Evolutionary conservation across 345 rosid genomes (phyloP), one percentile per base, ranked within the genome.

Genomic region (Eucalyptus decipiens): DNA sequence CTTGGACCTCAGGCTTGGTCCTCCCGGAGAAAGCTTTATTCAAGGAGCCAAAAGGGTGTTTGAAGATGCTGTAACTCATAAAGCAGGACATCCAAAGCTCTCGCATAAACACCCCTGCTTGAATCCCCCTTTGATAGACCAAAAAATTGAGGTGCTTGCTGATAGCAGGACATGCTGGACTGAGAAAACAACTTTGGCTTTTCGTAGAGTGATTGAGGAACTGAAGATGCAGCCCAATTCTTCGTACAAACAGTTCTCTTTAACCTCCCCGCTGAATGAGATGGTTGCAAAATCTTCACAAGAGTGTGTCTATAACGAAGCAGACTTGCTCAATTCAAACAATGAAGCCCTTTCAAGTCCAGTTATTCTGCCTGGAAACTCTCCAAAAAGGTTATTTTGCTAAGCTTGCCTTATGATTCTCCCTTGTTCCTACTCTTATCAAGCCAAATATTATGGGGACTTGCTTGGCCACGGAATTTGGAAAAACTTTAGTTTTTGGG

Each of bases 1-100:
- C 86, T 88, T 94, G 91, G 94, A 92, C 89, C 88, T 93, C 86
- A 94, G 92, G 87, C 93, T 94, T 51, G 91, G 92, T 91, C 94
- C 93, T 85, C 95, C 93, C 3, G 93, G 91, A 88, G 93, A 90
- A 81, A 87, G 62, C 10, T 49, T 48, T 32, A 32, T 81, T 80
- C 67, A 86, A 88, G 88, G 92, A 93, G 87, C 89, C 80, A 90
- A 92, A 89, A 90, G 92, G 88, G 90, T 37, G 80, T 86, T 30
- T 34, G 83, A 40, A 34, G 87, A 76, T 28, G 12, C 45, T 76
- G 83, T 21, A 76, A 76, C 28, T 76, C 83, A 19, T 37, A 21
- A 76, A 37, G 47, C 83, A 76, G 26, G 83, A 37, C 28, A 76
- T 76, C 23, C 83, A 51, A 86, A 85, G 40, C 34, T 85, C 54